phyloP scores from a whole-genome alignment of 2,329 filamentous ascomycete species.

The Sclerotinia glacialis region DNA sequence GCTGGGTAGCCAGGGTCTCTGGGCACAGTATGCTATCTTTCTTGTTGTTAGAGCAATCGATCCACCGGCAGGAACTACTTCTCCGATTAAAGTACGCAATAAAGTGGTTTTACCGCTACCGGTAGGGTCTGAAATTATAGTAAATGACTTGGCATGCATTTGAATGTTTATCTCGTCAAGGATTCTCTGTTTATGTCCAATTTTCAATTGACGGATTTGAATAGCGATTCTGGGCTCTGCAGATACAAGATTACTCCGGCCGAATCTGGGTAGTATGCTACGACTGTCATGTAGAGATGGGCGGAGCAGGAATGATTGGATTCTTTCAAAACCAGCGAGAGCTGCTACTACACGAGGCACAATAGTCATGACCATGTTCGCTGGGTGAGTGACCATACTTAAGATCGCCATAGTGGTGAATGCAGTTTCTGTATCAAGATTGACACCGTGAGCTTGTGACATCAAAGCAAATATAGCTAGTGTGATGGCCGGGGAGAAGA shows the following conservation, averaged over 20 bases:
- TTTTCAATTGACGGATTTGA: constrained; percentile 1
- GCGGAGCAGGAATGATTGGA: constrained; percentile 38
- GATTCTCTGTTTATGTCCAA: constrained; percentile 2
- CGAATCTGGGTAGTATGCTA: constrained; percentile 7
- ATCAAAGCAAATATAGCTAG: constrained; percentile 28
- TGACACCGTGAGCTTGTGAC: constrained; percentile 12
- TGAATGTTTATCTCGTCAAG: constrained; percentile 13
- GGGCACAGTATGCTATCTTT: constrained; percentile 42
- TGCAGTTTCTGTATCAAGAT: constrained; percentile 23
- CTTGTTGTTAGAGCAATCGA: constrained; percentile 34
- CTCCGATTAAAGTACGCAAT: constrained; percentile 37
- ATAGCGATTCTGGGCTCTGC: neutral
- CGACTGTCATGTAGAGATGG: constrained; percentile 22
- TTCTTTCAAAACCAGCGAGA: constrained; percentile 28
- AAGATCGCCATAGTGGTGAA: constrained; percentile 31
- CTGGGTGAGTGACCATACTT: constrained; percentile 30
- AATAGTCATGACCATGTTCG: constrained; percentile 32
- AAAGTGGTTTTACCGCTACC: constrained; percentile 40
- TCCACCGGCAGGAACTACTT: constrained; percentile 33
- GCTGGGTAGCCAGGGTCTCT: constrained; percentile 43
- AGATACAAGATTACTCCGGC: neutral
- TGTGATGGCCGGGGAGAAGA: constrained; percentile 31
- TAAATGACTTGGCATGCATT: neutral
- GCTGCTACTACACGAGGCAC: constrained; percentile 25
- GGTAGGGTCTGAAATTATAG: constrained; percentile 33